Base-by-base conservation (phyloP, 2,329 filamentous ascomycete species). In the Trichoderma koningiopsis region DNA sequence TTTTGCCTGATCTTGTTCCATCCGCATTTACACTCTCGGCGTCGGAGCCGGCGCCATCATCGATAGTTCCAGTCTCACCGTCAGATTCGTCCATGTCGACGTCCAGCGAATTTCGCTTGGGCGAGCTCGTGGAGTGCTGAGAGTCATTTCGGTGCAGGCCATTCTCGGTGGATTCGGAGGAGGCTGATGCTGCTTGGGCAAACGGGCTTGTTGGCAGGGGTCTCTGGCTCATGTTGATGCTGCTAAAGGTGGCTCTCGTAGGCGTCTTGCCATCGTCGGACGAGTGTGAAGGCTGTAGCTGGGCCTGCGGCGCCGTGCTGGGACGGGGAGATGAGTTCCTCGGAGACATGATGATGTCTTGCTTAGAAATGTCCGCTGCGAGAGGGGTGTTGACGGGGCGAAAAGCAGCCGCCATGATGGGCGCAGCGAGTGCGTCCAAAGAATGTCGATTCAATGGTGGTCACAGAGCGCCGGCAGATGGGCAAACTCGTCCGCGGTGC, bases 61-160 rank as follows among this genome's bases (percentile, higher is more conserved):
- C 86, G 63, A 78, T 81, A 1, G 75, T 77, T 31, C 80, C 81
- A 3, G 74, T 80, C 72, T 92, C 91, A 63, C 86, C 89, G 68
- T 93, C 92, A 13, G 91, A 91, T 22, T 91, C 90, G 49, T 91
- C 91, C 86, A 94, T 92, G 70, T 93, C 90, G 29, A 93, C 84
- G 74, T 96, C 93, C 70, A 89, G 86, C 3, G 88, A 88, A 47
- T 87, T 86, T 67, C 83, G 68, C 40, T 70, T 73, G n/a, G 74
- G 80, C n/a, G 89, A 89, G 71, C 87, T 87, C 71, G 82, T 83
- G 11, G 90, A 88, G 67, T 83, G 83, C 71, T 91, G 86, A 24
- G 90, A 91, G 71, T 87, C 84, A 67, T 85, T 86, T 70, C 75
- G 74, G 29, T 70, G 72, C 4, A 75, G 74, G 40, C 73, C 75